phyloP scores from a whole-genome alignment of 148 eudicot genomes.

The Heliamphora exappendiculata region DNA sequence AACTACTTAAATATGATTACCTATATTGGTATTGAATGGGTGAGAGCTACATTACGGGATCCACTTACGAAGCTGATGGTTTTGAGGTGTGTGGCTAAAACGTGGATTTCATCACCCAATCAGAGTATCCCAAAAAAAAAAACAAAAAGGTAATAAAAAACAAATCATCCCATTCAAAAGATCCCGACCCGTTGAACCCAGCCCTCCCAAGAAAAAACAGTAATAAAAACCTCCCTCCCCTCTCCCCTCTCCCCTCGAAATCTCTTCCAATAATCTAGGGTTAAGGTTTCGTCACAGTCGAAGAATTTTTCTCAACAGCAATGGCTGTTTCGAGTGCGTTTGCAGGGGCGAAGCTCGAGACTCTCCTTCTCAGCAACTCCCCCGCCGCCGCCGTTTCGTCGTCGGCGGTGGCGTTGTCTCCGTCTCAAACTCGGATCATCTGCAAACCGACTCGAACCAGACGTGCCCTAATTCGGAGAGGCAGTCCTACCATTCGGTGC shows the following conservation, averaged over 20 bases:
- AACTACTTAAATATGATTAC: too few relatives aligned
- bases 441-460: conserved; percentile 21
- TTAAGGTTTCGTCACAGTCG: not conserved
- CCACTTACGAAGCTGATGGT: too few relatives aligned
- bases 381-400: conserved; percentile 19
- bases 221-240: not conserved
- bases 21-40: too few relatives aligned
- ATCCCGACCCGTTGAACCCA: not conserved
- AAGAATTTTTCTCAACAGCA: not conserved
- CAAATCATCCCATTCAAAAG: conserved; percentile 21
- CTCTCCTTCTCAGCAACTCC: conserved; percentile 34
- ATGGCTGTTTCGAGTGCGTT: conserved; percentile 72
- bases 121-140: conserved; percentile 21
- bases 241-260: not conserved
- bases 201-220: not conserved
- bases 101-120: conserved; percentile 40
- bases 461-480: conserved; percentile 15
- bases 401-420: conserved; percentile 13
- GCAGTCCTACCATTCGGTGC: conserved; percentile 21
- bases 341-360: conserved; percentile 50
- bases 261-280: not conserved
- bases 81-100: conserved; percentile 52
- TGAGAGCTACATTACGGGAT: too few relatives aligned
- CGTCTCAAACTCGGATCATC: conserved; percentile 26
- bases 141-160: too few relatives aligned